Evolutionary conservation across 2,329 filamentous ascomycete genomes (phyloP).

Genomic region (Epichloe gansuensis): DNA sequence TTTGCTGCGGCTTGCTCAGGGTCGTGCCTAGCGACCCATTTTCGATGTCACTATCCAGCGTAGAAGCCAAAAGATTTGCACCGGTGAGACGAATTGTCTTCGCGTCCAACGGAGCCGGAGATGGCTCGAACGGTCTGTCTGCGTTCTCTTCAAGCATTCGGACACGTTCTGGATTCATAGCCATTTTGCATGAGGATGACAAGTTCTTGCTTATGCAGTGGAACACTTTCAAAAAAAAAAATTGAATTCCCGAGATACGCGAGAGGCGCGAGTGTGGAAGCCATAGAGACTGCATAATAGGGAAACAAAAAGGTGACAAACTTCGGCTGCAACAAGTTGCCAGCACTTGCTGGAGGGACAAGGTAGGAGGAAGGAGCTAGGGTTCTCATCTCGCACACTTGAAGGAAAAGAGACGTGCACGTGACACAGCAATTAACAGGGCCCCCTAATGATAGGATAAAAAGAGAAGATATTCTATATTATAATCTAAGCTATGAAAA

Average conservation of each 20-base stretch:
- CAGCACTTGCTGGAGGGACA: neutral
- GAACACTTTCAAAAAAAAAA: neutral
- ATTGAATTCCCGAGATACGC: too few species aligned
- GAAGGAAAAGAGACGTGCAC: too few species aligned
- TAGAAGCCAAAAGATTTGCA: constrained; percentile 4
- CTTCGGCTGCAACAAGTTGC: neutral
- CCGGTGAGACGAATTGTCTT: constrained; percentile 1
- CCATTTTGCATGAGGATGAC: neutral
- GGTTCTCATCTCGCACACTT: too few species aligned
- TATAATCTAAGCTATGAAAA: too few species aligned
- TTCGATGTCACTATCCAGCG: neutral
- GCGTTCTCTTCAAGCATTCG: constrained; percentile 12
- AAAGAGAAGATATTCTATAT: too few species aligned
- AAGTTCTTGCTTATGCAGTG: neutral
- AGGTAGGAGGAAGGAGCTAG: neutral
- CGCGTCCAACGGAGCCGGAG: neutral
- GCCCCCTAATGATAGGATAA: too few species aligned
- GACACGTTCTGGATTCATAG: constrained; percentile 17
- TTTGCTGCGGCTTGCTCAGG: too few species aligned
- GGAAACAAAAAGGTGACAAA: neutral
- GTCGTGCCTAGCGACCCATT: too few species aligned
- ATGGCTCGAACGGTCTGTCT: neutral
- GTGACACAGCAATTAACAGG: too few species aligned
- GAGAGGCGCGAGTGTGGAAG: neutral
- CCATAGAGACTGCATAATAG: too few species aligned